Evolutionary conservation across 352 stramenopile genomes (phyloP).

Genomic region (Phytophthora meadii): DNA sequence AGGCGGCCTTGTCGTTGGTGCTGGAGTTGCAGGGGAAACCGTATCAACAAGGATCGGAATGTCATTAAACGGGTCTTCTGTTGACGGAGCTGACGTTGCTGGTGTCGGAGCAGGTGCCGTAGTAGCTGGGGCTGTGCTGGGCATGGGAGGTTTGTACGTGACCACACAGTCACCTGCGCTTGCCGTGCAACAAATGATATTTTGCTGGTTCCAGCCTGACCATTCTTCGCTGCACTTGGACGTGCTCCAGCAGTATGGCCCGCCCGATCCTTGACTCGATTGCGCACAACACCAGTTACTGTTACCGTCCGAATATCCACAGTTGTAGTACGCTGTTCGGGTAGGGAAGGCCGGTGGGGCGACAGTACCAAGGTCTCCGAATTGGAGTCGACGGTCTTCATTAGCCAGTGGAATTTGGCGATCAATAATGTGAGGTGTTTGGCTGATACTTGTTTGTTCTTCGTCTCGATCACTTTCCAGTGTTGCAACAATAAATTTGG

Average conservation of each 20-base stretch:
- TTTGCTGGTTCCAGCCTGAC: constrained; percentile 47
- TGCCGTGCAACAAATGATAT: constrained; percentile 58
- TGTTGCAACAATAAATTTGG: constrained; percentile 32
- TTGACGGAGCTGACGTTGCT: constrained; percentile 13
- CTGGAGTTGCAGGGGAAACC: constrained; percentile 6
- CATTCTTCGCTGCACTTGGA: constrained; percentile 42
- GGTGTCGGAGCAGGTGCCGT: constrained; percentile 14
- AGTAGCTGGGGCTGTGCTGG: constrained; percentile 22
- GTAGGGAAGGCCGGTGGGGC: constrained; percentile 35
- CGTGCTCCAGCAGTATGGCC: constrained; percentile 50
- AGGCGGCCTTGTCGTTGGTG: constrained; percentile 4
- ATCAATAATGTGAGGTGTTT: constrained; percentile 20
- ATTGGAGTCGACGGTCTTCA: constrained; percentile 46
- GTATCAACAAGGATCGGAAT: constrained; percentile 21
- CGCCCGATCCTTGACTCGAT: constrained; percentile 33
- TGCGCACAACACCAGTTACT: constrained; percentile 56
- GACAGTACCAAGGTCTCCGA: constrained; percentile 27
- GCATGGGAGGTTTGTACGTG: constrained; percentile 50
- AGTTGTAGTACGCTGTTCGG: constrained; percentile 52
- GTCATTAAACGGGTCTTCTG: constrained; percentile 19
- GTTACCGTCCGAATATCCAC: constrained; percentile 29
- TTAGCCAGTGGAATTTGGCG: constrained; percentile 2
- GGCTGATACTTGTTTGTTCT: background rate
- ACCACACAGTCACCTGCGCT: constrained; percentile 39
- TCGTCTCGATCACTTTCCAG: constrained; percentile 33